Conservation (phyloP, 2,329 filamentous ascomycete species). For the Colletotrichum orchidophilum region DNA sequence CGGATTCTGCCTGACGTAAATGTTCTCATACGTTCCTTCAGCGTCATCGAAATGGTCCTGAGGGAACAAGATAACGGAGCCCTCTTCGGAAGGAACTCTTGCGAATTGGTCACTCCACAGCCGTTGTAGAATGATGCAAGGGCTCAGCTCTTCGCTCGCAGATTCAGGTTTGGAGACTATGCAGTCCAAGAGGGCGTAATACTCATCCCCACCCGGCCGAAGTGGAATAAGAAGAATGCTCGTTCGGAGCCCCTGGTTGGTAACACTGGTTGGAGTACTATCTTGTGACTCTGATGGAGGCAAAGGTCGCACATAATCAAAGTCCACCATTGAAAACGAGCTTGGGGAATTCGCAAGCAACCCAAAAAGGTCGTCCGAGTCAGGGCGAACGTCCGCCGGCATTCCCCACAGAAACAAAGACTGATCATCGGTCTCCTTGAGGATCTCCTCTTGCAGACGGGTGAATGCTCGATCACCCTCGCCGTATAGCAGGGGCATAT, state of each 20-base stretch:
- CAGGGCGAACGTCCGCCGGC: not conserved
- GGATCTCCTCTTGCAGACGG: slow-evolving; percentile 31
- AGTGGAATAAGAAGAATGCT: slow-evolving; percentile 1
- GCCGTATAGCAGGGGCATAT: slow-evolving; percentile 41
- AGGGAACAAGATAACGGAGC: not conserved
- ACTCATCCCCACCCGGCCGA: not conserved
- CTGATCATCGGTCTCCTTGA: slow-evolving; percentile 19
- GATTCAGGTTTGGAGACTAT: not conserved
- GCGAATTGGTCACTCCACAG: slow-evolving; percentile 21
- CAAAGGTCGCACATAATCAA: slow-evolving; percentile 1
- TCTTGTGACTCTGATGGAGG: not conserved
- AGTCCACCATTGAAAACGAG: not conserved
- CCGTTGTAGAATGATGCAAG: not conserved
- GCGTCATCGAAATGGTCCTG: not conserved
- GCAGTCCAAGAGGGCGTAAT: slow-evolving; percentile 12
- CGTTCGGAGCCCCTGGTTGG: slow-evolving; percentile 11
- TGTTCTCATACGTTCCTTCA: not conserved
- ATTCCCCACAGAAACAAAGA: slow-evolving; percentile 19
- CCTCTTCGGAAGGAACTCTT: not conserved
- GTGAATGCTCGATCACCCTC: slow-evolving; percentile 39
- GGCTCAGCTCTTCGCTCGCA: not conserved
- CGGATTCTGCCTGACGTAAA: slow-evolving; percentile 10
- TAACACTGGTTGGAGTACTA: not conserved
- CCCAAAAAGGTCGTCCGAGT: not conserved
- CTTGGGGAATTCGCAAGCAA: not conserved